Conservation (phyloP, 2,329 filamentous ascomycete species). For the Hysterium pulicare region DNA sequence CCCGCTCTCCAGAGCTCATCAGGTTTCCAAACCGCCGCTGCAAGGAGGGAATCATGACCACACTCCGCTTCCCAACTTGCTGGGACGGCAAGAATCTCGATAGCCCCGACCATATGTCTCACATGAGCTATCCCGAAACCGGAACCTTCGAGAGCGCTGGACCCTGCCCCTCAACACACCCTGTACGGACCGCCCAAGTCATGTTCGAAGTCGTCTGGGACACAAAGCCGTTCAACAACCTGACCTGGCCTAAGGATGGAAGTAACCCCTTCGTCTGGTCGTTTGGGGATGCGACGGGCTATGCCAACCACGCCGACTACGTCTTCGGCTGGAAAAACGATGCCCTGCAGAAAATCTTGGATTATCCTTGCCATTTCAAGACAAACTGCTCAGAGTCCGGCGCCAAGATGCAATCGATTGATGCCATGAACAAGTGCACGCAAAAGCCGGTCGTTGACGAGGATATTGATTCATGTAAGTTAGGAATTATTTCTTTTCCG, state of each 20-base stretch:
- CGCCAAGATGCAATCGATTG: slow-evolving; percentile 16
- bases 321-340: slow-evolving; percentile 20
- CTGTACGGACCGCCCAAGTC: slow-evolving; percentile 15
- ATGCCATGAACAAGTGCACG: slow-evolving; percentile 20
- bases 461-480: slow-evolving; percentile 23
- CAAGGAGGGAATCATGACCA: slow-evolving; percentile 17
- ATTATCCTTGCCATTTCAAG: slow-evolving; percentile 16
- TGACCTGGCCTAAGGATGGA: slow-evolving; percentile 16
- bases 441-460: slow-evolving; percentile 13
- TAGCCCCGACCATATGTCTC: neutral
- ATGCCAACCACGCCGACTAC: slow-evolving; percentile 19
- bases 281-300: slow-evolving; percentile 17
- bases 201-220: slow-evolving; percentile 20
- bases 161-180: slow-evolving; percentile 15
- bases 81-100: slow-evolving; percentile 1
- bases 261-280: slow-evolving; percentile 18
- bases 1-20: slow-evolving; percentile 12
- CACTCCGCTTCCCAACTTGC: slow-evolving; percentile 14
- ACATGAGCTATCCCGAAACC: slow-evolving; percentile 18
- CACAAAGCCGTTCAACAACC: slow-evolving; percentile 15
- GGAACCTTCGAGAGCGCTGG: slow-evolving; percentile 20
- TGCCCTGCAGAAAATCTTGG: slow-evolving; percentile 17
- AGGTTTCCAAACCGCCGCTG: slow-evolving; percentile 12
- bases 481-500: slow-evolving; percentile 2
- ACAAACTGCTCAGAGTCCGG: slow-evolving; percentile 18